A percentile compares a stretch with the other conserved stretches of the same genome.
Conservation (phyloP, 768 basidiomycete species). For the Amanita fuliginea region DNA sequence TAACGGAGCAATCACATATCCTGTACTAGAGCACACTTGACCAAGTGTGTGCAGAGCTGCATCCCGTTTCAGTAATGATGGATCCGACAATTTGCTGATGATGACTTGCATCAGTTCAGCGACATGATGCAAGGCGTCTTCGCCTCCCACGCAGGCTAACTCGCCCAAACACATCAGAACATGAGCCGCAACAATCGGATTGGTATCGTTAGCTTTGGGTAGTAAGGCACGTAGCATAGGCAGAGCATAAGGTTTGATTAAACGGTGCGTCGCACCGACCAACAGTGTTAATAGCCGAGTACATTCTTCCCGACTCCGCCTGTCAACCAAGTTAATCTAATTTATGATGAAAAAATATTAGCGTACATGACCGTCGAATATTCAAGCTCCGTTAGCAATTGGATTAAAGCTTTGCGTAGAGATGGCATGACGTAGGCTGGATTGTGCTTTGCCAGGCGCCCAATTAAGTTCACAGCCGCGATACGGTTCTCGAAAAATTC, state of each 20-base stretch:
- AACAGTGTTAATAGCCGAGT: conserved; percentile 83
- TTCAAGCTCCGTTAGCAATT: conserved; percentile 92
- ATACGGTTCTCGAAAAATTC: conserved; percentile 92
- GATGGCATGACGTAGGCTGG: conserved; percentile 99
- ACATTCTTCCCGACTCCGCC: conserved; percentile 85
- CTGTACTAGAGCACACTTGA: conserved; percentile 91
- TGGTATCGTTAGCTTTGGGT: conserved; percentile 77
- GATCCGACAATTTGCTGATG: conserved; percentile 81
- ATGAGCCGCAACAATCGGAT: conserved; percentile 83
- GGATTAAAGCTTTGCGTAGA: conserved; percentile 88
- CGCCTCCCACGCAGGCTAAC: conserved; percentile 85
- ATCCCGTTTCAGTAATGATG: conserved; percentile 80
- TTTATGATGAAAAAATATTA: neutral
- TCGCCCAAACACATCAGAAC: conserved; percentile 94
- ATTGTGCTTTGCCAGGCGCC: conserved; percentile 88
- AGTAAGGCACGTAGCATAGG: conserved; percentile 91
- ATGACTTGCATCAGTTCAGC: conserved; percentile 86
- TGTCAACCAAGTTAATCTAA: conserved; percentile 17
- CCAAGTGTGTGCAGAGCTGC: conserved; percentile 91
- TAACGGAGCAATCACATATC: conserved; percentile 86
- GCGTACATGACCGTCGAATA: conserved; percentile 76
- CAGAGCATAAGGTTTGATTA: conserved; percentile 92
- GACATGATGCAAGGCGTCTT: conserved; percentile 77
- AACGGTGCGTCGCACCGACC: conserved; percentile 82
- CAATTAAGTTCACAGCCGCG: conserved; percentile 84